Base-by-base conservation (phyloP, 2,329 filamentous ascomycete genomes). In the Chaetothyriales sp. region DNA sequence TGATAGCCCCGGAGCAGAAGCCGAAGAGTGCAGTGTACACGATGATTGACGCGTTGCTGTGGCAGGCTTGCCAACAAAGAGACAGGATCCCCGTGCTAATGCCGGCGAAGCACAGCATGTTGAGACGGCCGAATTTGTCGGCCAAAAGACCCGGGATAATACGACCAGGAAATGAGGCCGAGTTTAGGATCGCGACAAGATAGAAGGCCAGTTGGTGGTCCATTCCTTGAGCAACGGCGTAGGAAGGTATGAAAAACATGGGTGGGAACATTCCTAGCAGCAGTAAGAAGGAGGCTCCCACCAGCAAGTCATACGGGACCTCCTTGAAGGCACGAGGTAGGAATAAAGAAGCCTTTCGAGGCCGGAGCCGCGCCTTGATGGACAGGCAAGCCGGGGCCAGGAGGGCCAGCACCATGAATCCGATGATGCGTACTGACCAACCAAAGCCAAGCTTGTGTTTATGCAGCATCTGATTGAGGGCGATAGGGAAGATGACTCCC, bases 351-450 rank as follows among this genome's bases (percentile, higher is more conserved):
- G 63, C 60, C 1, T 61, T 25, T 2, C 56, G 55, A 8, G 54
- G 37, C 10, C 51, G 54, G 9, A 48, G 25, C n/a, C 6, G 57
- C 44, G 61, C 56, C 1, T 62, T 56, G 0, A 70, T 7, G n/a
- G n/a, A n/a, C n/a, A n/a, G n/a, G 43, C 59, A 62, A 2, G 72
- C 65, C 47, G 77, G 69, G 9, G 64, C 28, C 20, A 75, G 56
- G 6, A 75, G 52, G 0, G 68, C 69, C 1, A 76, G 55, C 53
- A 75, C 72, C 50, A 76, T 60, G 52, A 80, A 79, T 1, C 70
- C 77, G 13, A 76, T 65, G 44, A 77, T 66, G 4, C 77, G 67
- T 0, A 79, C 69, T 0, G 74, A 67, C 77, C 77, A 80, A 20
- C 67, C 72, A 52, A 78, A 73, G 4, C 70, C 67, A 10, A 81